Evolutionary conservation across 805 yeast species (phyloP).

Genomic region (Wickerhamomyces chaumierensis): DNA sequence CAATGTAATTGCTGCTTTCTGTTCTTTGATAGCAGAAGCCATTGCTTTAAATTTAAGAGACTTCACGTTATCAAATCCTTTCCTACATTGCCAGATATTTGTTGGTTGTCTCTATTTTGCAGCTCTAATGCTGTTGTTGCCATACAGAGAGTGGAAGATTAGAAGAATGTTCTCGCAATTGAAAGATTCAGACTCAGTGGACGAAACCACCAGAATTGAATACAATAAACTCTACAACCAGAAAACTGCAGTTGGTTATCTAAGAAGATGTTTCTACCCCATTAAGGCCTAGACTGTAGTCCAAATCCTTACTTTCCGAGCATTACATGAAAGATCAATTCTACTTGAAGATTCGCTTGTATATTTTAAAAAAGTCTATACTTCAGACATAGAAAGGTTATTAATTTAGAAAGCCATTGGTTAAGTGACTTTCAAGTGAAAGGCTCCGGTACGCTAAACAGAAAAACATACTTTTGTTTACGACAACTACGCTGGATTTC

Average conservation of each 20-base stretch:
- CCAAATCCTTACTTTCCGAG: too few relatives aligned
- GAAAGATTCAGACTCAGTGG: constrained; percentile 3
- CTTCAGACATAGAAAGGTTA: too few relatives aligned
- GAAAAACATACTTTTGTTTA: too few relatives aligned
- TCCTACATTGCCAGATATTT: constrained; percentile 47
- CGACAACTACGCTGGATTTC: too few relatives aligned
- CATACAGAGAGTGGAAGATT: constrained; percentile 43
- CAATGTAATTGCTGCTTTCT: constrained; percentile 20
- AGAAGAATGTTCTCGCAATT: constrained; percentile 23
- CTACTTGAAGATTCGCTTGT: too few relatives aligned
- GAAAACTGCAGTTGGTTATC: constrained; percentile 3
- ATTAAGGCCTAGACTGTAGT: constrained; percentile 3
- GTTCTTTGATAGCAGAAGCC: constrained; percentile 37
- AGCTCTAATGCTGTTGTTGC: constrained; percentile 29
- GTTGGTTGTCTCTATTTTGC: constrained; percentile 39
- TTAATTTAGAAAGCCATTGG: too few relatives aligned
- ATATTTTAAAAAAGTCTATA: too few relatives aligned
- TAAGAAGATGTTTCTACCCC: constrained; percentile 7
- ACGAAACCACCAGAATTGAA: background rate
- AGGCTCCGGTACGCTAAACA: too few relatives aligned
- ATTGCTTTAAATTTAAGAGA: constrained; percentile 39
- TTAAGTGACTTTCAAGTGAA: too few relatives aligned
- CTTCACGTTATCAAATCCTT: constrained; percentile 29
- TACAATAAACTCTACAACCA: constrained; percentile 1
- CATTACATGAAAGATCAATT: too few relatives aligned